Base-by-base conservation (phyloP, 257 asterid species). In the Solanum virginianum region DNA sequence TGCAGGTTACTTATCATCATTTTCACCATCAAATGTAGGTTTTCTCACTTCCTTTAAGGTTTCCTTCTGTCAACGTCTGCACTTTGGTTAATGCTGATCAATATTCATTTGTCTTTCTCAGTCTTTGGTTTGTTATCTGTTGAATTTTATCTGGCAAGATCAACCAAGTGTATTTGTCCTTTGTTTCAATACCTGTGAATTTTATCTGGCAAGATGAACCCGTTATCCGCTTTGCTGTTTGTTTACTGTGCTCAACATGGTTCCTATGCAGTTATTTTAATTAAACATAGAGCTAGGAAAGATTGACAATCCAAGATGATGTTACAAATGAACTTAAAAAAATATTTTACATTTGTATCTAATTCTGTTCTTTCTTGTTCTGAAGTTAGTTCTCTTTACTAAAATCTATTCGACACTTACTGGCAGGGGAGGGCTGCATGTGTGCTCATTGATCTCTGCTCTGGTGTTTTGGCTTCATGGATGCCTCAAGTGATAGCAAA, bases 381-480 rank as follows among this genome's bases (percentile, higher is more conserved):
- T 63, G 59, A 80, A 83, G 57, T 82, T 72, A 16, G 80, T 53
- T 80, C 85, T 77, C 88, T 70, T 85, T 77, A 56, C 85, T 86
- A 66, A 26, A 59, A 80, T 56, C 60, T 80, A 83, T 86, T 85
- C n/a, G 82, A 80, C 84, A 84, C 87, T 51, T 39, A 86, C 74
- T 63, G 87, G 89, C 95, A 96, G 98, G 97, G 97, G 85, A 96
- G 92, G 90, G 98, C 98, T 47, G 96, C 98, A 39, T 94, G 97
- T 80, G 92, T 96, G 87, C 98, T 96, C 80, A 92, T 96, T 86
- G 99, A 96, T 93, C 90, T 96, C 86, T 96, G 99, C 89, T 93
- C 95, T 88, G 92, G 96, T 83, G 97, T 96, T 63, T 83, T 96
- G 81, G 95, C 97, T 80, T 98, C 99, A 84, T 96, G 99, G 98